Evolutionary conservation across 495 filamentous ascomycete species (phyloP).

Genomic region (Acidomyces sp.): DNA sequence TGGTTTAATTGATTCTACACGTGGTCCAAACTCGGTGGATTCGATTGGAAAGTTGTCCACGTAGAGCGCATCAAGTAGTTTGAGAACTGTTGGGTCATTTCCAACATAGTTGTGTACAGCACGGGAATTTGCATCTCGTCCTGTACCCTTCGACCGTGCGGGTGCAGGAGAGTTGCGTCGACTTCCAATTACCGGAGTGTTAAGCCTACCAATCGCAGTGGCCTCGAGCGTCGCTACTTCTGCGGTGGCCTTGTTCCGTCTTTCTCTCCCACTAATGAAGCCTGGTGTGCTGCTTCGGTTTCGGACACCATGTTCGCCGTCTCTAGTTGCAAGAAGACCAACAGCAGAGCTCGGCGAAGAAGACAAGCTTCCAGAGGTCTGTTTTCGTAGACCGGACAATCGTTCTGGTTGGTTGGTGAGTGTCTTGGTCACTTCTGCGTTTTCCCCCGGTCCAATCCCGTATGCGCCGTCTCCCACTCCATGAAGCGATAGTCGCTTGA

Average conservation of each 20-base stretch:
- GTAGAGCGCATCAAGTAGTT: constrained; percentile 76
- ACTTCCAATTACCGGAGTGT: constrained; percentile 4
- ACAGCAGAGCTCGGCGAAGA: constrained; percentile 18
- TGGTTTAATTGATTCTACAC: constrained; percentile 58
- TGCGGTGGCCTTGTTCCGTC: constrained; percentile 56
- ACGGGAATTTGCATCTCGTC: constrained; percentile 17
- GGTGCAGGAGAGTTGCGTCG: constrained; percentile 10
- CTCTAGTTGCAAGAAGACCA: constrained; percentile 12
- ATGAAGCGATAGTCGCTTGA: constrained; percentile 3
- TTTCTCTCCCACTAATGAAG: constrained; percentile 65
- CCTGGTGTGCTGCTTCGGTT: constrained; percentile 72
- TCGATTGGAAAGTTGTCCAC: constrained; percentile 83
- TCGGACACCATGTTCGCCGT: constrained; percentile 20
- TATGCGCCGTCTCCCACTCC: too few species aligned
- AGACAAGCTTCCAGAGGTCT: constrained; percentile 17
- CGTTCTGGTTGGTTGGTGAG: constrained; percentile 1
- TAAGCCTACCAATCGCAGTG: constrained; percentile 14
- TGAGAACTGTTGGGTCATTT: constrained; percentile 75
- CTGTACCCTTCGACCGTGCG: background rate
- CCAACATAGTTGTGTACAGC: constrained; percentile 50
- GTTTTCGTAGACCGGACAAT: constrained; percentile 8
- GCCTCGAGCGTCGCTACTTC: constrained; percentile 27
- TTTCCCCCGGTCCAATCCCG: too few species aligned
- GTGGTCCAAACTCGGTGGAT: constrained; percentile 63
- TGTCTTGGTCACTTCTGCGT: background rate